Base-by-base conservation (phyloP, 176 grass and related monocot genomes). In the Eragrostis nindensis region DNA sequence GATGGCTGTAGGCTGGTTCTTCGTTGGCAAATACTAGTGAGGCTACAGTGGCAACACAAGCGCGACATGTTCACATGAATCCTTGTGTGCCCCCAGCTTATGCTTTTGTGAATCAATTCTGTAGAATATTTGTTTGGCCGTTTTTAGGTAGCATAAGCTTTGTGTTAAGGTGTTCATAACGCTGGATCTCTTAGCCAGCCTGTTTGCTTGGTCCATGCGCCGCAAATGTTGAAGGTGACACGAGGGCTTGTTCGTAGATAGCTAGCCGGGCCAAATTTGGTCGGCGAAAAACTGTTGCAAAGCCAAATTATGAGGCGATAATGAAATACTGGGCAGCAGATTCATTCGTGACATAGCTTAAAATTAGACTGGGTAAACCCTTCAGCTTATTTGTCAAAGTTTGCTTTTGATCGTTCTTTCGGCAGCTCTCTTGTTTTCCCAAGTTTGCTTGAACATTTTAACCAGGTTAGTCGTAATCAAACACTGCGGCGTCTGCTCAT, bases 141-240 rank as follows among this genome's bases (percentile, higher is more conserved):
- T 46, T 50, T 75, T 61, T 27, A 27, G 57, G 32, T 36, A 36
- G 32, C n/a, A n/a, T 60, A 26, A 26, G 22, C 17, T 52, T 57
- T 22, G 54, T 60, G 56, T 60, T 25, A 60, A 13, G 22, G 56
- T 60, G 56, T 26, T 60, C 0, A 13, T 60, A 26, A 45, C 47
- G 38, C 11, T 59, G 38, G 56, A 25, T 60, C 1, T 60, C 22
- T 60, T 26, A n/a, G 56, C 60, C 50, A 13, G 30, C 14, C 26
- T 56, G n/a, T n/a, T 80, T 61, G 64, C 15, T 57, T 56, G 36
- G 50, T 44, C 49, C n/a, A 26, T 9, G 32, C 2, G 46, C 47
- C 62, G 62, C 73, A 59, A 47, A 46, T 21, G 17, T 69, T 14
- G 72, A 83, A 70, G 75, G 36, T 40, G 21, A 22, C 38, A 26